These are phyloP conservation scores for Byssochlamys sp. DNA, from an alignment of 2,329 filamentous ascomycete species.

Conservation along the genomic window DNA sequence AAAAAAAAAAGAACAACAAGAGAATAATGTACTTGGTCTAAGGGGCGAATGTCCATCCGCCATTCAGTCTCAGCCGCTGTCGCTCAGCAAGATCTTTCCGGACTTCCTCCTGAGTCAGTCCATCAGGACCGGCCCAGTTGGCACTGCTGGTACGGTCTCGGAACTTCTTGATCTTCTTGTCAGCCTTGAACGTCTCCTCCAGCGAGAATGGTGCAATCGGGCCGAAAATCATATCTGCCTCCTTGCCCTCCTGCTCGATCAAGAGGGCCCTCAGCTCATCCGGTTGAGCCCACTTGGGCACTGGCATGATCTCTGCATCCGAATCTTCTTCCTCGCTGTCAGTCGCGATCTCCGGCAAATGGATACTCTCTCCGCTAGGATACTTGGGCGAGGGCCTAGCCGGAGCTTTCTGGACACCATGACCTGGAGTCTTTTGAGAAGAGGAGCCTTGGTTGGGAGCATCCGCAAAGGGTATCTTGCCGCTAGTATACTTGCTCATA, in stretches of 20 bases:
- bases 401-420: slow-evolving; percentile 32
- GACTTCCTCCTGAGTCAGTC: slow-evolving; percentile 79
- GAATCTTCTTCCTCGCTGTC: slow-evolving; percentile 82
- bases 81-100: slow-evolving; percentile 67
- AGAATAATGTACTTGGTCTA: not conserved
- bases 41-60: slow-evolving; percentile 69
- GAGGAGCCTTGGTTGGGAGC: slow-evolving; percentile 45
- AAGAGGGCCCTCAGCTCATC: slow-evolving; percentile 70
- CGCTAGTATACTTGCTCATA: slow-evolving; percentile 78
- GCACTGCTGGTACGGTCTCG: slow-evolving; percentile 84
- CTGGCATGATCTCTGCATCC: slow-evolving; percentile 50
- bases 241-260: slow-evolving; percentile 63
- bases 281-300: slow-evolving; percentile 80
- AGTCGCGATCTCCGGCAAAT: slow-evolving; percentile 88
- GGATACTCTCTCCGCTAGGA: slow-evolving; percentile 79
- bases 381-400: slow-evolving; percentile 70
- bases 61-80: slow-evolving; percentile 69
- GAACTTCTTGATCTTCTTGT: slow-evolving; percentile 81
- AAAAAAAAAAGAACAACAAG: not conserved
- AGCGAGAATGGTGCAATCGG: slow-evolving; percentile 80
- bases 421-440: slow-evolving; percentile 61
- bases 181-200: slow-evolving; percentile 91
- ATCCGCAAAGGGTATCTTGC: slow-evolving; percentile 80
- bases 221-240: slow-evolving; percentile 80
- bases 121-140: slow-evolving; percentile 78